Base-by-base conservation (phyloP, 805 yeast genomes). In the Saccharomycopsis sp. region DNA sequence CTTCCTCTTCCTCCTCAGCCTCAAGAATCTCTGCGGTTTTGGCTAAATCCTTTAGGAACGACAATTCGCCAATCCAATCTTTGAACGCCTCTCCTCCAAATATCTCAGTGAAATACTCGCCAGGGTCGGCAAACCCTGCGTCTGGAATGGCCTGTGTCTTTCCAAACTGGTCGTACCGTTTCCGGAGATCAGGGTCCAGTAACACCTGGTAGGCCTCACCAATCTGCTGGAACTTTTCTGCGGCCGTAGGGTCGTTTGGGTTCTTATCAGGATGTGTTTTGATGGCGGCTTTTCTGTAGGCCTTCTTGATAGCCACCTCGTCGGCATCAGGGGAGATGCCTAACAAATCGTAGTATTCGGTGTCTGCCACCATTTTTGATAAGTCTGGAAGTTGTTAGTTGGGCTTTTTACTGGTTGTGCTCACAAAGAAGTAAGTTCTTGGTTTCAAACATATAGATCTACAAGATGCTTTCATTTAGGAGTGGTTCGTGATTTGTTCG, bases 241-340 rank as follows among this genome's bases (percentile, higher is more conserved):
- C 90, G 15, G 99, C 99, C 12, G 81, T 80, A 47, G 94, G 95
- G 69, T 94, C 96, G 66, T 87, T 84, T n/a, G 96, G 97, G 67
- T 92, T 90, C 75, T 94, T 94, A 70, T 94, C 99, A 1, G 99
- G 99, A 70, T 92, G 99, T 54, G 89, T 87, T 58, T 76, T 78
- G 71, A 92, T 87, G 5, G 98, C 98, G 70, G 84, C 83, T 69
- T 87, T 88, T 62, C 99, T 79, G 71, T 94, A 94, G 0, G 97
- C 96, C 70, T 90, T 90, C 72, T 94, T 94, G 71, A 94, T 89
- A 63, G 94, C 96, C 9, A 81, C 75, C 2, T 84, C 84, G 0
- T 87, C 79, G 18, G 97, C 97, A 12, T 80, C 80, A 20, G 84
- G 78, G 24, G 72, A 64, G 16, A 92, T 85, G 41, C 82, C 88